A percentile compares a stretch with the other conserved stretches of the same genome.
Conservation (phyloP, 805 yeast genomes). For the Teunomyces tritomae region DNA sequence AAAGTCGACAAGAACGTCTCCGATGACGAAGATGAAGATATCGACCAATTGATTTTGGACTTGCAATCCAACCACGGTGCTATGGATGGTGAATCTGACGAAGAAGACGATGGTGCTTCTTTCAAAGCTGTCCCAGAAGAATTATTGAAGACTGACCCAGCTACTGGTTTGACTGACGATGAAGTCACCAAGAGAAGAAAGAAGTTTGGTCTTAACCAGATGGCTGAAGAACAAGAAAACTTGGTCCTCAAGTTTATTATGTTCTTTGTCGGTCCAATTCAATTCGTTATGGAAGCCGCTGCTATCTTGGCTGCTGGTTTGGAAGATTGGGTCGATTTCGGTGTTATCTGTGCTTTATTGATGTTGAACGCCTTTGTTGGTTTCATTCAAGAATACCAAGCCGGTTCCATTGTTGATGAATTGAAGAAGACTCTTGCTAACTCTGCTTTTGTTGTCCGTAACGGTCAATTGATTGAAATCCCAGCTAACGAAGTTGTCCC, state of each 20-base stretch:
- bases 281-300: conserved; percentile 97
- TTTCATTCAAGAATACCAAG: conserved; percentile 96
- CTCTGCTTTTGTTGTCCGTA: conserved; percentile 81
- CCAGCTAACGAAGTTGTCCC: conserved; percentile 87
- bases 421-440: conserved; percentile 93
- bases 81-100: conserved; percentile 13
- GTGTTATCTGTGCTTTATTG: conserved; percentile 89
- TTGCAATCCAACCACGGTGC: conserved; percentile 65
- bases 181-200: conserved; percentile 82
- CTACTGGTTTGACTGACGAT: conserved; percentile 70
- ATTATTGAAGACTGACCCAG: conserved; percentile 76
- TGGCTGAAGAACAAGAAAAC: conserved; percentile 87
- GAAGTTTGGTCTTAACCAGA: conserved; percentile 86
- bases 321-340: conserved; percentile 98
- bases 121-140: conserved; percentile 83
- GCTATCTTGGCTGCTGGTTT: conserved; percentile 94
- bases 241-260: conserved; percentile 71
- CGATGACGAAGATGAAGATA: conserved; percentile 54
- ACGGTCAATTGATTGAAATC: conserved; percentile 72
- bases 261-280: conserved; percentile 94
- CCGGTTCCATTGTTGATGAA: conserved; percentile 96
- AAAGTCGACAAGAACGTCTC: conserved; percentile 52
- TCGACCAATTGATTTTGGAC: conserved; percentile 68
- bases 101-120: conserved; percentile 33
- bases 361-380: conserved; percentile 89